Conservation (phyloP, 331 rosid genomes). For the Stylosanthes scabra region DNA sequence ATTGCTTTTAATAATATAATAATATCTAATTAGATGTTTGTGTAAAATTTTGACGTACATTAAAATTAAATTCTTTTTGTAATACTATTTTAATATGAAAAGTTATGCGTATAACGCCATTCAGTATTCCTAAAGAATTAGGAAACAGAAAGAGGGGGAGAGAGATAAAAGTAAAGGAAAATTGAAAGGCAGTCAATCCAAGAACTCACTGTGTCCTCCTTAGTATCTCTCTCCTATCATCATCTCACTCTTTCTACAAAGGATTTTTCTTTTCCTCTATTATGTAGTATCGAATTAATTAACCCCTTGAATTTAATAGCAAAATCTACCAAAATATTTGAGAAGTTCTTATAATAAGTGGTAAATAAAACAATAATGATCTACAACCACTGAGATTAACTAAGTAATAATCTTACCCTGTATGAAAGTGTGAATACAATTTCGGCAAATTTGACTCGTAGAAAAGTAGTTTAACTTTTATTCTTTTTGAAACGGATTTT, state of each 20-base stretch:
- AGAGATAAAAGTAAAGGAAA: neutral
- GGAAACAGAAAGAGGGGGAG: neutral
- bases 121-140: too few species aligned
- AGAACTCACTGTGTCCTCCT: slow-evolving; percentile 37
- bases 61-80: too few species aligned
- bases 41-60: too few species aligned
- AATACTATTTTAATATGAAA: too few species aligned
- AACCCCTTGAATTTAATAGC: neutral
- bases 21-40: too few species aligned
- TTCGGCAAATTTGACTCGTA: neutral
- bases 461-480: neutral
- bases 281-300: slow-evolving; percentile 6
- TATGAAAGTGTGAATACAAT: neutral
- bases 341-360: neutral
- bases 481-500: neutral
- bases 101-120: too few species aligned
- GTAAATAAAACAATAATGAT: slow-evolving; percentile 6
- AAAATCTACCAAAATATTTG: slow-evolving; percentile 4
- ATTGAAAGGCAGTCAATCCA: slow-evolving; percentile 60
- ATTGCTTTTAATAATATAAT: too few species aligned
- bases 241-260: slow-evolving; percentile 33
- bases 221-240: slow-evolving; percentile 39
- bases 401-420: neutral
- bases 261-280: slow-evolving; percentile 40
- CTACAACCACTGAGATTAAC: neutral